Percentiles rank a stretch among this genome's conserved stretches.
phyloP scores from a whole-genome alignment of 805 yeast species.

The Suhomyces pyralidae region DNA sequence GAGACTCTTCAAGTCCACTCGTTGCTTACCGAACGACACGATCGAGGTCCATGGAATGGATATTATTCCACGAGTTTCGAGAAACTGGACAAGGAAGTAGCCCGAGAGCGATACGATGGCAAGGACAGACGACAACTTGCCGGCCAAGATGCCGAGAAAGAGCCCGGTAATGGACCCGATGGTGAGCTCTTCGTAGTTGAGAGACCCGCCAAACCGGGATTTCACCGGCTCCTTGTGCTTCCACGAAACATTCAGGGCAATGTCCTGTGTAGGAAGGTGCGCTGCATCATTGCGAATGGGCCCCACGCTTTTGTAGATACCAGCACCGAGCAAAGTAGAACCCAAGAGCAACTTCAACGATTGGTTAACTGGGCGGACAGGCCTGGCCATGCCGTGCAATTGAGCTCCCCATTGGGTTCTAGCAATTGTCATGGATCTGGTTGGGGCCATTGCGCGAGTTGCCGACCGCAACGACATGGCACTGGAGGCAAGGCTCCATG shows the following conservation, averaged over 20 bases:
- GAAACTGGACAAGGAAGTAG: slow-evolving; percentile 46
- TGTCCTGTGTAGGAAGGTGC: slow-evolving; percentile 3
- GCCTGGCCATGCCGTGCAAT: background rate
- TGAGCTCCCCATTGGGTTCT: background rate
- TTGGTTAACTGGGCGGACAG: background rate
- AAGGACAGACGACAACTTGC: slow-evolving; percentile 55
- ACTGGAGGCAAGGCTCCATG: background rate
- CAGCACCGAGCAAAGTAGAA: background rate
- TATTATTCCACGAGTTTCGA: slow-evolving; percentile 54
- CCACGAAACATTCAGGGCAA: background rate
- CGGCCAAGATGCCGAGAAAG: slow-evolving; percentile 56
- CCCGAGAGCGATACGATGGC: slow-evolving; percentile 47
- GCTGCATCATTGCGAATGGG: slow-evolving; percentile 11
- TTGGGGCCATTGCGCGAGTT: background rate
- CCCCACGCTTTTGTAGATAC: background rate
- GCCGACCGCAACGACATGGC: background rate
- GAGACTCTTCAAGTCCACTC: slow-evolving; percentile 47
- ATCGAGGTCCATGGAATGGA: slow-evolving; percentile 43
- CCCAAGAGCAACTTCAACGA: slow-evolving; percentile 1
- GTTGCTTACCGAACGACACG: slow-evolving; percentile 29
- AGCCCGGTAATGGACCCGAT: slow-evolving; percentile 63
- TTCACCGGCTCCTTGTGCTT: slow-evolving; percentile 1
- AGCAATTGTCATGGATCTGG: background rate
- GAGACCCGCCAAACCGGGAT: slow-evolving; percentile 38
- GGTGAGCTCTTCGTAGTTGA: slow-evolving; percentile 61